Evolutionary conservation across 352 stramenopile genomes (phyloP), one percentile per base, ranked within the genome.

Genomic region (Peronosclerospora sorghi): DNA sequence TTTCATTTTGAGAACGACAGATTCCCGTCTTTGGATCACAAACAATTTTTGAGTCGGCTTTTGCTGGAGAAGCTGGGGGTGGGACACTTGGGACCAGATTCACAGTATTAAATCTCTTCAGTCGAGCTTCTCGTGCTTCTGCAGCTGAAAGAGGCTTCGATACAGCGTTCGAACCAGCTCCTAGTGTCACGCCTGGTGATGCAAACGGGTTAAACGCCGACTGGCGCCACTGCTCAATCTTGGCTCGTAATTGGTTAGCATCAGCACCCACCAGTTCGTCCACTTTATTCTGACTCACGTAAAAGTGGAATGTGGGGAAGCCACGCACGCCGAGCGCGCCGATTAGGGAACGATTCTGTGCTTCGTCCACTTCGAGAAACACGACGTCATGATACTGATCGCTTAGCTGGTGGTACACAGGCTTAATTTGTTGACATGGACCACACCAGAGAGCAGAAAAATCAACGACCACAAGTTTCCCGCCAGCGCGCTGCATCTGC

Each of bases 251-350:
- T 41, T 71, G 54, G 39, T 89, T 87, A 30, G 78, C 74, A 47
- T 95, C 83, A 1, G 85, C 83, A 17, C 85, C 85, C 12, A 86
- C 72, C 5, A 94, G 62, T 44, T 95, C 83, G 37, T 95, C 85
- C 28, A 95, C 73, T 62, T 94, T 91, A 48, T 58, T 59, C 45
- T 89, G 68, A 48, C 60, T 91, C 45, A 96, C 59, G 55, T 96
- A 96, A 48, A 96, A 91, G 53, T 91, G 80, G 58, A 96, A 96
- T 1, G 85, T 96, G 17, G 85, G 85, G 58, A 94, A 96, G 19
- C 77, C 80, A 12, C 72, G 69, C 20, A 96, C 78, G 28, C 77
- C 81, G 19, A 92, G 43, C 4, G 74, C 49, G 34, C 63, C 32
- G 52, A 95, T 89, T 23, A 95, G 56, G 44, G 86, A 83, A 26